phyloP scores from a whole-genome alignment of 1,284 basidiomycete species.

The Papiliotrema laurentii region DNA sequence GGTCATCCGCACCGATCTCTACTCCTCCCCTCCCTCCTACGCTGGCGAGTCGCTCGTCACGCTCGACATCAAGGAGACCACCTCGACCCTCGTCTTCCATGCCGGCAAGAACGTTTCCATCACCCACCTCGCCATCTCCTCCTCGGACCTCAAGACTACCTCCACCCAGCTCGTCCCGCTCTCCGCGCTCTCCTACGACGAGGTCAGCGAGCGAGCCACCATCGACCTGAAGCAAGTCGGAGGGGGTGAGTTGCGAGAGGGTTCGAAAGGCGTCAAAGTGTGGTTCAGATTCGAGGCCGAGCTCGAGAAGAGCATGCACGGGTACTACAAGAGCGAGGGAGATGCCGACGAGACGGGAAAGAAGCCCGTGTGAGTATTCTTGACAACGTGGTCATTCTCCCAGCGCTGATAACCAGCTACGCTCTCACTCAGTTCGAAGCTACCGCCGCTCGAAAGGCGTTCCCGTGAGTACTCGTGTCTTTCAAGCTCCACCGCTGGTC shows the following conservation, averaged over 20 bases:
- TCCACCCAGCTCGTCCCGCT: conserved; percentile 51
- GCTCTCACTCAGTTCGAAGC: conserved; percentile 78
- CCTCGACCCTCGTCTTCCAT: conserved; percentile 64
- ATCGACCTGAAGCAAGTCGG: conserved; percentile 60
- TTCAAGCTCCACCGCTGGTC: too few relatives aligned
- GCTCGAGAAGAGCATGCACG: conserved; percentile 63
- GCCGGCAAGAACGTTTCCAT: conserved; percentile 63
- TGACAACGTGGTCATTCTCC: too few relatives aligned
- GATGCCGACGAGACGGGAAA: conserved; percentile 50
- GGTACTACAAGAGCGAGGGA: conserved; percentile 49
- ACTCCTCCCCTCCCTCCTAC: conserved; percentile 59
- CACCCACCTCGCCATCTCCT: conserved; percentile 61
- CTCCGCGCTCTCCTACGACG: conserved; percentile 54
- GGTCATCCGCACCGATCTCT: conserved; percentile 76
- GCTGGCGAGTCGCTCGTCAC: conserved; percentile 75
- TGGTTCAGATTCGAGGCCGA: conserved; percentile 53
- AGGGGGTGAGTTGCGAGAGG: conserved; percentile 61
- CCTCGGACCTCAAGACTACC: conserved; percentile 57
- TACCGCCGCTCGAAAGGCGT: conserved; percentile 75
- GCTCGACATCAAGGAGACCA: conserved; percentile 65
- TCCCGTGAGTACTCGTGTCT: conserved; percentile 60
- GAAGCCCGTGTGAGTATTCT: conserved; percentile 40
- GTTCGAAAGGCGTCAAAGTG: conserved; percentile 55
- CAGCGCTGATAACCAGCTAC: conserved; percentile 50
- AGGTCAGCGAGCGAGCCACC: conserved; percentile 61